phyloP scores from a whole-genome alignment of 2,329 filamentous ascomycete species.

The Davidsoniella neocaledoniae region DNA sequence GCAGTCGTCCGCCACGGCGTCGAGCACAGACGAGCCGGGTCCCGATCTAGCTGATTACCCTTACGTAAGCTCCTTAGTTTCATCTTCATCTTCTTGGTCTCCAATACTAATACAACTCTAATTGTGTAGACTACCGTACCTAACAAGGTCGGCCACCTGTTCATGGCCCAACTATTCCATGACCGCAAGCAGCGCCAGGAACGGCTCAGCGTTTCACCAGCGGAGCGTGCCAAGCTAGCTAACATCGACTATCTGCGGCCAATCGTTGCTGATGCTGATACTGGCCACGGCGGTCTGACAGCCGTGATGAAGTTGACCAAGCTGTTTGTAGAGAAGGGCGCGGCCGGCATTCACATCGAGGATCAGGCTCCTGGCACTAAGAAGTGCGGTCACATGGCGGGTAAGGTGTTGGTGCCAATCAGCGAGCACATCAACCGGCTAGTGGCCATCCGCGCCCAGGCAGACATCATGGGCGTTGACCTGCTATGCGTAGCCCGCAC shows the following conservation, averaged over 20 bases:
- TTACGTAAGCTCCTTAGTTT: constrained; percentile 39
- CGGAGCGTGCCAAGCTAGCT: constrained; percentile 52
- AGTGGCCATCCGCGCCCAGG: constrained; percentile 90
- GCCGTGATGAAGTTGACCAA: constrained; percentile 99
- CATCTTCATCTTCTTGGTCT: neutral
- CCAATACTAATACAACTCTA: neutral
- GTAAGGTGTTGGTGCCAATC: constrained; percentile 92
- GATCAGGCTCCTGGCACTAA: constrained; percentile 97
- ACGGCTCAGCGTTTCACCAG: constrained; percentile 59
- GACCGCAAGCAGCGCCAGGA: constrained; percentile 98
- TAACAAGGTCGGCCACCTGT: constrained; percentile 94
- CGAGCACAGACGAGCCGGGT: constrained; percentile 84
- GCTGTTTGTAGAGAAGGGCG: constrained; percentile 90
- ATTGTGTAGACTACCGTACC: constrained; percentile 69
- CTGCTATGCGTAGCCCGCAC: constrained; percentile 85
- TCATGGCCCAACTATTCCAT: constrained; percentile 98
- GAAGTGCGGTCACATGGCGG: constrained; percentile 99
- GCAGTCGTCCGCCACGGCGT: constrained; percentile 96
- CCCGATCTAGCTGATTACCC: constrained; percentile 98
- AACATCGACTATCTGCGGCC: constrained; percentile 90
- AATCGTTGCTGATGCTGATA: constrained; percentile 93
- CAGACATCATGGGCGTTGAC: constrained; percentile 92
- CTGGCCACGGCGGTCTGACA: constrained; percentile 91
- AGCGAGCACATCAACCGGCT: constrained; percentile 96
- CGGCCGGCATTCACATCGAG: constrained; percentile 95